A percentile compares a stretch with the other conserved stretches of the same genome.
phyloP scores from a whole-genome alignment of 1,139 yeast genomes.

The Scheffersomyces titani region DNA sequence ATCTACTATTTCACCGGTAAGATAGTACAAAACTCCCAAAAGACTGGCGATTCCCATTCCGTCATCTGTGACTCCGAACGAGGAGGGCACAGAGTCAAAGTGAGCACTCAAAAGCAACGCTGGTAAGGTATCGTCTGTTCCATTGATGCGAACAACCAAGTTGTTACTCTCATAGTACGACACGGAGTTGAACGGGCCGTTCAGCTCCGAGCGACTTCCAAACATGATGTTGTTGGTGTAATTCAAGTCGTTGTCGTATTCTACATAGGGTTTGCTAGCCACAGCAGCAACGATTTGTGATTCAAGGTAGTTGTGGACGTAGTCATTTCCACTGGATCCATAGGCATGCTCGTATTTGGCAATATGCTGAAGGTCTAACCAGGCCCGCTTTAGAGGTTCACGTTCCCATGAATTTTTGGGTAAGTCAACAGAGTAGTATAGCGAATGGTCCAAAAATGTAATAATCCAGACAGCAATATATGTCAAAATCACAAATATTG shows the following conservation, averaged over 20 bases:
- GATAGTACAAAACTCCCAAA: slow-evolving; percentile 65
- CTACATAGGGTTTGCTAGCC: slow-evolving; percentile 34
- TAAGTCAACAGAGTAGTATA: slow-evolving; percentile 37
- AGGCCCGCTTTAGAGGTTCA: slow-evolving; percentile 47
- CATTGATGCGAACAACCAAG: slow-evolving; percentile 69
- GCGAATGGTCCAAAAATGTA: slow-evolving; percentile 33
- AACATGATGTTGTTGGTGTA: slow-evolving; percentile 45
- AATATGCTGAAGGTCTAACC: slow-evolving; percentile 71
- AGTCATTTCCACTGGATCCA: slow-evolving; percentile 72
- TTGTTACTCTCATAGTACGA: slow-evolving; percentile 81
- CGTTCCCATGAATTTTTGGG: slow-evolving; percentile 41
- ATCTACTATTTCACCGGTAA: slow-evolving; percentile 32
- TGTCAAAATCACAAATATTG: slow-evolving; percentile 48
- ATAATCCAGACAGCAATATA: slow-evolving; percentile 34
- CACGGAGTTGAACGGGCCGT: slow-evolving; percentile 31
- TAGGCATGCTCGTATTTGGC: slow-evolving; percentile 75
- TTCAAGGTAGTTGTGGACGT: slow-evolving; percentile 68
- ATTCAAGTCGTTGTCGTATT: slow-evolving; percentile 53
- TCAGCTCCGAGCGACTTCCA: slow-evolving; percentile 44
- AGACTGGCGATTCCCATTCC: slow-evolving; percentile 90
- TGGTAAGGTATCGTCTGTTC: slow-evolving; percentile 55
- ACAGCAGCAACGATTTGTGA: slow-evolving; percentile 38
- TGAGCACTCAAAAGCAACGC: slow-evolving; percentile 83
- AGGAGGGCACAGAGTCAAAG: slow-evolving; percentile 86
- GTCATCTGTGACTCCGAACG: slow-evolving; percentile 89